phyloP scores from a whole-genome alignment of 164 flowering plant species.

The Berberis vulgaris region DNA sequence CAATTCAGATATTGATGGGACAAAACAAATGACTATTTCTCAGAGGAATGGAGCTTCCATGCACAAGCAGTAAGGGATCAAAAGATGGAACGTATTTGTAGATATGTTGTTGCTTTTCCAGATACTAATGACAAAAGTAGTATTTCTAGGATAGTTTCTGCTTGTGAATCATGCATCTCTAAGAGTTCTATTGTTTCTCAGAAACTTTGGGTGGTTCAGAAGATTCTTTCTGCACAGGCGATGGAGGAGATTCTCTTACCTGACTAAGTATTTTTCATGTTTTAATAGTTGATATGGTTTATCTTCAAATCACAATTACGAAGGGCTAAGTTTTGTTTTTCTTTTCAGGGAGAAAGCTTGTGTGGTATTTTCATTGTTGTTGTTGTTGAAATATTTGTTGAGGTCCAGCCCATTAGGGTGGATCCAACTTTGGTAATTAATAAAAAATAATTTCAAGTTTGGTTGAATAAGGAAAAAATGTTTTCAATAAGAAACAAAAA shows the following conservation, averaged over 20 bases:
- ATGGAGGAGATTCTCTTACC: constrained; percentile 33
- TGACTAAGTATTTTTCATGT: constrained; percentile 35
- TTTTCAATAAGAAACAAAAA: too few species aligned
- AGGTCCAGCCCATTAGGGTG: too few species aligned
- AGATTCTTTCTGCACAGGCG: constrained; percentile 31
- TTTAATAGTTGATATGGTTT: not conserved
- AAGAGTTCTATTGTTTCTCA: constrained; percentile 20
- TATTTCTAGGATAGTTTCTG: constrained; percentile 38
- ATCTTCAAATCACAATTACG: not conserved
- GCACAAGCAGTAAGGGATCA: constrained; percentile 12
- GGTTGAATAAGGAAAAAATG: too few species aligned
- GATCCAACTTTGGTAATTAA: too few species aligned
- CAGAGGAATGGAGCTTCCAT: constrained; percentile 6
- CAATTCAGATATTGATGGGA: constrained; percentile 4
- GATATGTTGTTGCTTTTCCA: constrained; percentile 31
- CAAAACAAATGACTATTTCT: constrained; percentile 6
- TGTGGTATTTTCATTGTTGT: constrained; percentile 46
- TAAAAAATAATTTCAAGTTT: too few species aligned
- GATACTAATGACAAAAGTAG: constrained; percentile 24
- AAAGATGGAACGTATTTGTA: constrained; percentile 5
- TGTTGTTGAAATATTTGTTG: constrained; percentile 7
- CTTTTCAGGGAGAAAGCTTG: constrained; percentile 58
- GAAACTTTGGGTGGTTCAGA: constrained; percentile 22
- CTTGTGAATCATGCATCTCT: constrained; percentile 31
- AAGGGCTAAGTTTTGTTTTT: constrained; percentile 1